Evolutionary conservation across 2,329 filamentous ascomycete genomes (phyloP).

Genomic region (Colletotrichum tropicale): DNA sequence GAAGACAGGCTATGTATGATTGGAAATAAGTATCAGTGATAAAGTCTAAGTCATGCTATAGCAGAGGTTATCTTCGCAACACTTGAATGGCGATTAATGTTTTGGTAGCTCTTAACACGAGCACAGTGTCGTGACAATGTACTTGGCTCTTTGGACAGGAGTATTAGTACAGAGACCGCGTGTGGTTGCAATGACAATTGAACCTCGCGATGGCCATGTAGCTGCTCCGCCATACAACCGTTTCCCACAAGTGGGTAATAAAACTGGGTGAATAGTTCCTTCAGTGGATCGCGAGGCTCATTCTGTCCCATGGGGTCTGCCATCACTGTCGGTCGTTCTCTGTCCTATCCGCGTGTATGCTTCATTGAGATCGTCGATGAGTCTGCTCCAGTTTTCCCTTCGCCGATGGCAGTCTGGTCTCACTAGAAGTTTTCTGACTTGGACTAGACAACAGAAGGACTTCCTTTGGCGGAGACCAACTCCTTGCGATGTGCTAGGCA

Average conservation of each 20-base stretch:
- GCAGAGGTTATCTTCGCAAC: not conserved
- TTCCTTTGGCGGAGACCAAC: not conserved
- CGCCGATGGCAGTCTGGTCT: not conserved
- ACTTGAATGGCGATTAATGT: not conserved
- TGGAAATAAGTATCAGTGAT: not conserved
- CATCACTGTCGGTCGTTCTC: not conserved
- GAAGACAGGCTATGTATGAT: not conserved
- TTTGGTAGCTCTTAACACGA: not conserved
- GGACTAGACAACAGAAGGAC: not conserved
- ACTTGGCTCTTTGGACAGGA: not conserved
- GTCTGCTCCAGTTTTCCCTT: not conserved
- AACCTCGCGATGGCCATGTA: not conserved
- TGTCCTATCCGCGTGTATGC: not conserved
- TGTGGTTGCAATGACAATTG: not conserved
- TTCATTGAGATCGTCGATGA: not conserved
- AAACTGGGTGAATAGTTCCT: not conserved
- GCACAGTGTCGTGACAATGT: rapidly evolving
- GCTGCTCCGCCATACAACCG: not conserved
- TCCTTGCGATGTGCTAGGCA: not conserved
- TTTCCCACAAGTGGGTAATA: not conserved
- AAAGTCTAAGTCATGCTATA: not conserved
- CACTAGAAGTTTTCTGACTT: not conserved
- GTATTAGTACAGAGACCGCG: not conserved
- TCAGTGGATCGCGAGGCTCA: not conserved
- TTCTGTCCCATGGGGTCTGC: not conserved